Conservation (phyloP, 2,329 filamentous ascomycete genomes). For the Aureobasidium sp. region DNA sequence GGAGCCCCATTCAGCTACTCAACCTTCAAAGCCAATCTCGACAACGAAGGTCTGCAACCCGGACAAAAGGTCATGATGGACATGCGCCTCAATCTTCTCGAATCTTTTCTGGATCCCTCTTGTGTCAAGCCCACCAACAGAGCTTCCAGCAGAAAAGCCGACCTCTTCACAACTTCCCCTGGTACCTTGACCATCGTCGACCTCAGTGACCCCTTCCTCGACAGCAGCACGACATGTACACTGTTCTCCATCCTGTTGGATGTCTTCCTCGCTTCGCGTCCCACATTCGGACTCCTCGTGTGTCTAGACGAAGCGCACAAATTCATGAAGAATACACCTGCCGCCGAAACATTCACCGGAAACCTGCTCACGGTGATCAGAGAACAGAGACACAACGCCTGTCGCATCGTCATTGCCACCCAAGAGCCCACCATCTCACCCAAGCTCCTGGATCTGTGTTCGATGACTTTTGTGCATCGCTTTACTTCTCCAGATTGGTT, state of each 20-base stretch:
- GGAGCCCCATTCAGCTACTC: constrained; percentile 41
- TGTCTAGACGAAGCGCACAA: constrained; percentile 75
- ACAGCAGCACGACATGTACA: constrained; percentile 56
- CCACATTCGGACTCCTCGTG: constrained; percentile 46
- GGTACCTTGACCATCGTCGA: constrained; percentile 60
- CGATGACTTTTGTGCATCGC: constrained; percentile 62
- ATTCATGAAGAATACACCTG: constrained; percentile 53
- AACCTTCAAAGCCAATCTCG: constrained; percentile 36
- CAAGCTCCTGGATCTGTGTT: constrained; percentile 61
- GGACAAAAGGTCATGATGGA: constrained; percentile 50
- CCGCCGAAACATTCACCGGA: constrained; percentile 52
- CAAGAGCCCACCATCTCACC: constrained; percentile 68
- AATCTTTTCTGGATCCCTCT: constrained; percentile 50
- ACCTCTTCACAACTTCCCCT: constrained; percentile 25
- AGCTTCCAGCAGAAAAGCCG: neutral
- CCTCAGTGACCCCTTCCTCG: constrained; percentile 63
- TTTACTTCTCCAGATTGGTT: constrained; percentile 63
- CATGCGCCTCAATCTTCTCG: constrained; percentile 53
- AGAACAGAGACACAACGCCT: constrained; percentile 60
- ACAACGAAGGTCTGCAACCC: constrained; percentile 32
- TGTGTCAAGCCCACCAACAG: constrained; percentile 5
- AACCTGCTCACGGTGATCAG: constrained; percentile 56
- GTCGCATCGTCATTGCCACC: constrained; percentile 62
- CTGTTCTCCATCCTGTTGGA: constrained; percentile 65
- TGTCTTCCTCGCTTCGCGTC: constrained; percentile 50